Evolutionary conservation across 495 filamentous ascomycete genomes (phyloP), one percentile per base, ranked within the genome.

Genomic region (Penicillium pulvis): DNA sequence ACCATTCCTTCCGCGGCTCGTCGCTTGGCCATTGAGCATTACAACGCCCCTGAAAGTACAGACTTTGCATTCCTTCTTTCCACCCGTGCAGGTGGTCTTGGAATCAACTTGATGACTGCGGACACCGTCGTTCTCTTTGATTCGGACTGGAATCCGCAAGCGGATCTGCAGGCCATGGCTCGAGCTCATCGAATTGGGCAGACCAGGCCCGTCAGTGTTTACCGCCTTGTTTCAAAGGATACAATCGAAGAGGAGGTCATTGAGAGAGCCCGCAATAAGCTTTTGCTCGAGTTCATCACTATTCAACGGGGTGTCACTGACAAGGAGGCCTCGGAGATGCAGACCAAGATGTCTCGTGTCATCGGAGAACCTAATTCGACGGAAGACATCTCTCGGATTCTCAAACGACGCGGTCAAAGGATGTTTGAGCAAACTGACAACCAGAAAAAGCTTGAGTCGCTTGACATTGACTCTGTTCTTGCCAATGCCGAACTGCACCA

Each of bases 111-210:
- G 45, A 98, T 97, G 92, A 97, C 94, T 48, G 94, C 94, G 2
- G 94, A 99, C 68, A 98, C 95, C 0, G 95, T 99, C 57, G 90
- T 99, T 61, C 83, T 99, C 42, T 98, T 98, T 64, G 94, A 99
- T 69, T 98, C 95, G 0, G 94, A 99, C 68, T 99, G 95, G 95
- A 99, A 99, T 59, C 94, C 94, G 14, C 94, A 99, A 70, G 94
- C 94, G 0, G 94, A 99, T 80, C 77, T 99, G 53, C 94, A 99
- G 64, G 94, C 94, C 19, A 99, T 99, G 94, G 93, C 94, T 45
- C 87, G 94, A 63, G 95, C 95, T 48, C 95, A 99, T 73, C 88
- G 94, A 64, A 99, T 99, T 55, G 94, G 94, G 1, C 94, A 99
- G 73, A 96, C 92, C 66, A 91, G 85, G 54, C 92, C 95, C 39